Evolutionary conservation across 1,284 basidiomycete genomes (phyloP), one percentile per base, ranked within the genome.

Genomic region (Moesziomyces parantarcticus): DNA sequence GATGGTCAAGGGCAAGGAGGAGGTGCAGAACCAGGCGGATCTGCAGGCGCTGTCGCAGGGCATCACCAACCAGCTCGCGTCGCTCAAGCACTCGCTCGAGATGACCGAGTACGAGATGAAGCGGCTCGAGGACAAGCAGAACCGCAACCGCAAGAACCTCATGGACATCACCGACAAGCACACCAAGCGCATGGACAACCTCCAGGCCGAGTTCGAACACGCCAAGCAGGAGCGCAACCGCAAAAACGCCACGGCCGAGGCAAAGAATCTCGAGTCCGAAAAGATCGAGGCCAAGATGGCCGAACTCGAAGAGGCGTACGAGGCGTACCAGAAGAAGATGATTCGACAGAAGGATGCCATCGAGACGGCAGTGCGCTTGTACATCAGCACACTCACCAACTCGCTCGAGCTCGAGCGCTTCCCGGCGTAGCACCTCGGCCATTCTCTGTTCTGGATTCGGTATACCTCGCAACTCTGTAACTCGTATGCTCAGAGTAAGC

Each of bases 221-320:
- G 53, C 63, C n/a, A 63, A 66, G 47, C 58, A 65, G 23, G 56
- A 66, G 47, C 62, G 60, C 26, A 59, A 23, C 26, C 40, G 58
- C 34, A 72, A 66, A 34, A 66, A 62, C 23, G 54, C 62, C 21
- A 26, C 59, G 40, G 69, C 59, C 6, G 69, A 72, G 11, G 34
- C 50, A 20, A 72, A 72, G 50, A 66, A 66, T n/a, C 13, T 55
- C 5, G 69, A 72, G 45, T 29, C 47, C 5, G 69, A 74, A 54
- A 61, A 63, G 55, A 68, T 78, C 40, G 78, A 80, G 26, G 70
- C 62, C 21, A 65, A 76, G 63, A 65, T 77, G 54, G 58, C 62
- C 32, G 60, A 74, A 48, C 49, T 64, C 51, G 58, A 61, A 40
- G 54, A 64, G 47, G 64, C 53, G 11, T 68, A 58, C 34, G 65